phyloP scores from a whole-genome alignment of 306 rosid genomes.

The Prosopis cineraria region DNA sequence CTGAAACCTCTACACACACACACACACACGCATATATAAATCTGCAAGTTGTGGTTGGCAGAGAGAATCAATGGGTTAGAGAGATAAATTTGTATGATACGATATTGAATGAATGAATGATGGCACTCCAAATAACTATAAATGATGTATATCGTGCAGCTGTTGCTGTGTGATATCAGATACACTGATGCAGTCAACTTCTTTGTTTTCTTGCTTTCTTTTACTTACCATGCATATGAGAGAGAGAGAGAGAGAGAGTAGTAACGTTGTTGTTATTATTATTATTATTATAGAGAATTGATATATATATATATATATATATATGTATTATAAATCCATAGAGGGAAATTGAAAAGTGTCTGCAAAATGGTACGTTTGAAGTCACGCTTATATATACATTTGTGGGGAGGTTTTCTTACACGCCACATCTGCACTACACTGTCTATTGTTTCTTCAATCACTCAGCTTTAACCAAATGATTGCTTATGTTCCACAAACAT shows the following conservation, averaged over 20 bases:
- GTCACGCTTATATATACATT: not conserved
- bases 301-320: not conserved
- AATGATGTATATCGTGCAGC: not conserved
- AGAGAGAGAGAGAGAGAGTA: no score
- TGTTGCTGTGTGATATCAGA: not conserved
- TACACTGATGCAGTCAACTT: not conserved
- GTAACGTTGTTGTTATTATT: no score
- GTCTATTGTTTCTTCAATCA: not conserved
- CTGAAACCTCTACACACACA: not conserved
- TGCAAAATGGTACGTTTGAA: not conserved
- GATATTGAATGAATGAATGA: not conserved
- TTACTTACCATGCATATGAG: no score
- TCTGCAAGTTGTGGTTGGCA: not conserved
- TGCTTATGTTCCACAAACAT: not conserved
- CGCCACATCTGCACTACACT: not conserved
- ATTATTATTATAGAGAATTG: no score
- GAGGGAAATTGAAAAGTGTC: not conserved
- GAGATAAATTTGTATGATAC: not conserved
- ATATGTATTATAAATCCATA: not conserved
- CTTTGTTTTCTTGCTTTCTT: not conserved
- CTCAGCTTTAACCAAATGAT: not conserved
- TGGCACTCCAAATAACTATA: not conserved
- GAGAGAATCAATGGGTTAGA: not conserved
- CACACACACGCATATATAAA: not conserved
- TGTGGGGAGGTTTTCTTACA: not conserved